A percentile compares a stretch with the other conserved stretches of the same genome.
Evolutionary conservation across 164 flowering plant genomes (phyloP).

Genomic region (Amborella trichopoda): DNA sequence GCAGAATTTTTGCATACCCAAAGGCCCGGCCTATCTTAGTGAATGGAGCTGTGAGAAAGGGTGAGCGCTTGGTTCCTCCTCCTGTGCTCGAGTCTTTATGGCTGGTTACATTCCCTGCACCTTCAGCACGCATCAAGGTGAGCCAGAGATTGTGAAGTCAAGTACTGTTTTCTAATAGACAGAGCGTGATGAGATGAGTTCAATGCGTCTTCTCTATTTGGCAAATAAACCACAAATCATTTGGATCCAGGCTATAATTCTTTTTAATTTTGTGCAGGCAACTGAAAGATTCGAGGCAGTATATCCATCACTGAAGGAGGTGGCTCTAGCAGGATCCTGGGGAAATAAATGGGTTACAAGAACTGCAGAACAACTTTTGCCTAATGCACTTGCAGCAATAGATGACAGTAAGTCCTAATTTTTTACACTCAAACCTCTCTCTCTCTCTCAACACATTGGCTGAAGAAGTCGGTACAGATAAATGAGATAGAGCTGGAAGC

Average conservation of each 20-base stretch:
- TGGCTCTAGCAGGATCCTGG: conserved; percentile 71
- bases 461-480: not conserved
- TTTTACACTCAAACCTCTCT: not conserved
- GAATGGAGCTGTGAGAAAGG: conserved; percentile 80
- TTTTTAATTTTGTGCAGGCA: conserved; percentile 37
- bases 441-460: not conserved
- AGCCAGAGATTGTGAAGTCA: conserved; percentile 5
- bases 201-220: not conserved
- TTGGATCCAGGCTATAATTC: too few species aligned
- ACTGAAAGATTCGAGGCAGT: conserved; percentile 87
- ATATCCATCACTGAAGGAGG: conserved; percentile 71
- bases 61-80: conserved; percentile 85
- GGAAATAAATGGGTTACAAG: conserved; percentile 90
- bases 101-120: conserved; percentile 55
- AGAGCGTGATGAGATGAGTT: not conserved
- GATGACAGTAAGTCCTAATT: conserved; percentile 40
- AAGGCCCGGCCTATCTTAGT: conserved; percentile 63
- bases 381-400: conserved; percentile 35
- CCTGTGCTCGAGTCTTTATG: conserved; percentile 49
- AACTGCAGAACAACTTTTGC: conserved; percentile 53
- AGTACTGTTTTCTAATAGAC: conserved; percentile 1
- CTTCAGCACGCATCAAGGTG: conserved; percentile 75
- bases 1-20: conserved; percentile 70
- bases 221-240: too few species aligned
- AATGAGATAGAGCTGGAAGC: not conserved